Conservation (phyloP, 371 early-diverging fungal genomes). For the Rhizomucor pusillus region DNA sequence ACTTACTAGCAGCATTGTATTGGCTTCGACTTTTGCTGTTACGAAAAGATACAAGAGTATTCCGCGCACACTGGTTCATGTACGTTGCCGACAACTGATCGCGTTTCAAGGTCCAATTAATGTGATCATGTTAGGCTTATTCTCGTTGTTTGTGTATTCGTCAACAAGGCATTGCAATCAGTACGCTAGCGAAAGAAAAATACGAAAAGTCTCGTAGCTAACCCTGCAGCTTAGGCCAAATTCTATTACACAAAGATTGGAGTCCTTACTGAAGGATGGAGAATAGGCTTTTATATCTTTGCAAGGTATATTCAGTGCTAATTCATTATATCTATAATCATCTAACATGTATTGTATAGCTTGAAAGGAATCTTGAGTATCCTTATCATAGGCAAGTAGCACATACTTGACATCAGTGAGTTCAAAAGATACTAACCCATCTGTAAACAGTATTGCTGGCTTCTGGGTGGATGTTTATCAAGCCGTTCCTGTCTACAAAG, state of each 20-base stretch:
- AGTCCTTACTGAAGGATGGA: conserved; percentile 50
- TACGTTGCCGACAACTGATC: conserved; percentile 14
- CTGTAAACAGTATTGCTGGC: conserved; percentile 40
- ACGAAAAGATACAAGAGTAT: conserved; percentile 41
- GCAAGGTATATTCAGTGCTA: conserved; percentile 33
- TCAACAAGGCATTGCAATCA: conserved; percentile 54
- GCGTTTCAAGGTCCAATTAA: not conserved
- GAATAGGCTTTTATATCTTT: conserved; percentile 57
- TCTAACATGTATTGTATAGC: conserved; percentile 15
- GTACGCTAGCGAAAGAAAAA: conserved; percentile 22
- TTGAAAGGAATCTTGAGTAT: conserved; percentile 54
- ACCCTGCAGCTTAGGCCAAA: conserved; percentile 38
- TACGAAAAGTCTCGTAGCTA: not conserved
- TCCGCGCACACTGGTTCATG: conserved; percentile 57
- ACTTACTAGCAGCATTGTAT: conserved; percentile 27
- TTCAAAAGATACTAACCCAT: not conserved
- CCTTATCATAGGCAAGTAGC: conserved; percentile 45
- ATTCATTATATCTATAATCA: not conserved
- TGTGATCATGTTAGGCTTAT: conserved; percentile 28
- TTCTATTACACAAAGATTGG: conserved; percentile 49
- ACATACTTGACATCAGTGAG: not conserved
- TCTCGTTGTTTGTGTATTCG: conserved; percentile 41
- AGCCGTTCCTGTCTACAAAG: conserved; percentile 51
- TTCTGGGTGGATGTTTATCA: conserved; percentile 64
- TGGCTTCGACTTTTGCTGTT: conserved; percentile 35